phyloP scores from a whole-genome alignment of 176 grass and related monocot genomes.

The Zea luxurians region DNA sequence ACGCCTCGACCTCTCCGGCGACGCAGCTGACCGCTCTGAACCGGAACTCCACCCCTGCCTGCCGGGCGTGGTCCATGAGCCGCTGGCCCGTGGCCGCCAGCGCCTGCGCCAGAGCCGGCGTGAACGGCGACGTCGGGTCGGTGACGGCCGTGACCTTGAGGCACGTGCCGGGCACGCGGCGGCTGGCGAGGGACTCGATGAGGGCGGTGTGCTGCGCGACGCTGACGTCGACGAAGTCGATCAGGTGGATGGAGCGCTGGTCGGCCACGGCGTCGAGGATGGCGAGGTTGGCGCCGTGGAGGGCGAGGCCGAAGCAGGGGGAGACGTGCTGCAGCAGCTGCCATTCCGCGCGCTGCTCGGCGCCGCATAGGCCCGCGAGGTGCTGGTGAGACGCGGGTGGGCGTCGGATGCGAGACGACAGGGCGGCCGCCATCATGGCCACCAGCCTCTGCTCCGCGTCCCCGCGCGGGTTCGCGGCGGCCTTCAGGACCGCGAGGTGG shows the following conservation, averaged over 20 bases:
- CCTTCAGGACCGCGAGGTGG: slow-evolving; percentile 44
- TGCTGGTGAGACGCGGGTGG: slow-evolving; percentile 3
- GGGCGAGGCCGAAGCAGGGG: slow-evolving; percentile 64
- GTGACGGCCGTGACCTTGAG: slow-evolving; percentile 66
- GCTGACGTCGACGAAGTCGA: slow-evolving; percentile 76
- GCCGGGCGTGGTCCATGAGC: slow-evolving; percentile 55
- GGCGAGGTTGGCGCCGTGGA: slow-evolving; percentile 63
- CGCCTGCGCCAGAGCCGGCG: slow-evolving; percentile 22
- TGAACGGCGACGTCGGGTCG: slow-evolving; percentile 79
- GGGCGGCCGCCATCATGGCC: slow-evolving; percentile 56
- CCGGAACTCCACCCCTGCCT: slow-evolving; percentile 40
- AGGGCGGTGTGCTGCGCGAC: slow-evolving; percentile 54
- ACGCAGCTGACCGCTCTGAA: slow-evolving; percentile 56
- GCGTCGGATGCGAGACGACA: slow-evolving; percentile 44
- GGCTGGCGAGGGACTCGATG: slow-evolving; percentile 51
- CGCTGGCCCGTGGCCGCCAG: slow-evolving; percentile 40
- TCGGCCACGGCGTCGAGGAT: slow-evolving; percentile 57
- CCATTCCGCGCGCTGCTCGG: slow-evolving; percentile 45
- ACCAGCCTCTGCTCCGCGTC: slow-evolving; percentile 70
- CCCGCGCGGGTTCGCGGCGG: slow-evolving; percentile 39
- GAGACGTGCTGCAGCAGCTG: slow-evolving; percentile 60
- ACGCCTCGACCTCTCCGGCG: slow-evolving; percentile 44
- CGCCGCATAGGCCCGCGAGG: slow-evolving; percentile 36
- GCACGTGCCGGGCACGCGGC: slow-evolving; percentile 30
- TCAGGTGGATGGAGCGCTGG: slow-evolving; percentile 52